Evolutionary conservation across 352 stramenopile species (phyloP), one percentile per base, ranked within the genome.

Genomic region (Phytophthora niederhauseri): DNA sequence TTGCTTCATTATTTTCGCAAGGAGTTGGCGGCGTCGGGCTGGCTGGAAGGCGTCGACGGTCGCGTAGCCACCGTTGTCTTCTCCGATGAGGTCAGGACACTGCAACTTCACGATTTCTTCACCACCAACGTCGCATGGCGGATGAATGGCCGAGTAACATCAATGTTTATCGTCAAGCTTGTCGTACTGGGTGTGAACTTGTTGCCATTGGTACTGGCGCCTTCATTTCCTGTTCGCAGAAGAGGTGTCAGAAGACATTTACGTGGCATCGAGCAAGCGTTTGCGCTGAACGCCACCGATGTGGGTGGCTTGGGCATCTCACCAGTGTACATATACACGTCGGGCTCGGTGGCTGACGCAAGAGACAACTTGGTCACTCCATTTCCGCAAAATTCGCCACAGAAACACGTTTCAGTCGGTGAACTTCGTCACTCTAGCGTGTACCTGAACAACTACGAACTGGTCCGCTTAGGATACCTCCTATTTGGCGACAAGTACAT

Each of bases 91-190:
- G 48, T 57, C 11, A 57, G 68, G 0, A 17, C 19, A 2, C 9
- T 75, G 2, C 46, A 24, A 12, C 11, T 76, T 15, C 6, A 57
- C n/a, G 68, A 82, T 15, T 72, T 73, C 15, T 62, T 86, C 20
- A 64, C 36, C 4, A 62, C 56, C 0, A 55, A 74, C 24, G 41
- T 66, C 9, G 57, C 61, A 8, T 64, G 80, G n/a, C 64, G 59
- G 0, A 31, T 84, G 11, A 73, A 70, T 36, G 78, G 76, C 22
- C 55, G 45, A 49, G 48, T 77, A 34, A 24, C 12, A 17, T 52
- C 58, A 31, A 38, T 82, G 1, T 75, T 80, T 8, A 12, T 36
- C 14, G 28, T 73, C 24, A 85, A 85, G 53, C 6, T 83, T 11
- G 58, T 8, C n/a, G 45, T 82, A 20, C 55, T 84, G 5, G 62